Evolutionary conservation across 75 land plant species (phyloP).

Genomic region (Gnetum montanum): DNA sequence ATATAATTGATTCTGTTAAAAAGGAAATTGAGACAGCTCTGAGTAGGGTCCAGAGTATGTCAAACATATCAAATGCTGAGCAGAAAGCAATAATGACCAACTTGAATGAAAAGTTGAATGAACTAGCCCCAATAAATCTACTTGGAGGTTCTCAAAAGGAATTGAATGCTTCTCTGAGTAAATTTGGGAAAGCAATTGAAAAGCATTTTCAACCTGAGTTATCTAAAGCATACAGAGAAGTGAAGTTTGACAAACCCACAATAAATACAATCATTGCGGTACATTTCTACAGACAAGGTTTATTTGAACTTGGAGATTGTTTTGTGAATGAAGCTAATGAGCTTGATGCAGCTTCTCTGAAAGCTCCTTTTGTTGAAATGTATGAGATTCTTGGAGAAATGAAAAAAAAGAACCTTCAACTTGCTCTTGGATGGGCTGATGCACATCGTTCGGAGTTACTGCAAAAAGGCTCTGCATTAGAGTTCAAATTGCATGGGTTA

Average conservation of each 20-base stretch:
- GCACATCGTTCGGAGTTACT: constrained; percentile 37
- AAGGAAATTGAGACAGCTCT: constrained; percentile 53
- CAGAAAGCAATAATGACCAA: constrained; percentile 29
- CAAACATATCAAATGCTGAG: constrained; percentile 9
- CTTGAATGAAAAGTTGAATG: constrained; percentile 52
- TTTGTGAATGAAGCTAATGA: constrained; percentile 57
- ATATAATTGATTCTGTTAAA: constrained; percentile 49
- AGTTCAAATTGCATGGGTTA: constrained; percentile 69
- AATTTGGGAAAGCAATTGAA: constrained; percentile 70
- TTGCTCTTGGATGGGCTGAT: constrained; percentile 74
- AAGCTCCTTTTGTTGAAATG: constrained; percentile 69
- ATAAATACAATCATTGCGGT: constrained; percentile 69
- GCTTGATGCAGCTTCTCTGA: constrained; percentile 34
- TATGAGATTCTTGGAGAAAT: constrained; percentile 53
- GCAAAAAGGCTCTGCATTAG: constrained; percentile 56
- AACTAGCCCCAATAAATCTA: constrained; percentile 46
- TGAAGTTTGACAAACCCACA: constrained; percentile 55
- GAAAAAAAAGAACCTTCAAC: constrained; percentile 49
- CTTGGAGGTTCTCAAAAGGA: constrained; percentile 75
- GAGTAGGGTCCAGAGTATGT: constrained; percentile 18
- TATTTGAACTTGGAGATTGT: constrained; percentile 83
- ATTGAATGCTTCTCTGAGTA: constrained; percentile 48
- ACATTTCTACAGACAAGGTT: constrained; percentile 73
- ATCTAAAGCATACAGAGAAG: constrained; percentile 75
- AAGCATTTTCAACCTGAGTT: constrained; percentile 62